A percentile compares a stretch with the other conserved stretches of the same genome.
phyloP scores from a whole-genome alignment of 768 basidiomycete species.

The Russula virescens region DNA sequence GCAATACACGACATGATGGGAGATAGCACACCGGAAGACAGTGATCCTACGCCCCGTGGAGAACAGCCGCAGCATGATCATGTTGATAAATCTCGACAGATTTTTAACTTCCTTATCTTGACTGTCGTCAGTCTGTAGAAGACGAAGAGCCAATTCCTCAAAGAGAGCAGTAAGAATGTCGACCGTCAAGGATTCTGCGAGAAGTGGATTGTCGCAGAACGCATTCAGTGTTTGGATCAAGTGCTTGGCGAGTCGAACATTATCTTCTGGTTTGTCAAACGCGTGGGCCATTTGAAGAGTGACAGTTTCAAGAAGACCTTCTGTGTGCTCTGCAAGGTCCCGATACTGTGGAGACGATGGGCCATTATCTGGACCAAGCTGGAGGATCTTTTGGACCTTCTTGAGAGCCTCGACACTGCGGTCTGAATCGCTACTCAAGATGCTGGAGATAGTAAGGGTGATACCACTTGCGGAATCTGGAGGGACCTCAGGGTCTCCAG shows the following conservation, averaged over 20 bases:
- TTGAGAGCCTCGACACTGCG: slow-evolving; percentile 92
- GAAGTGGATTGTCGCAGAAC: slow-evolving; percentile 84
- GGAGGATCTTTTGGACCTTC: slow-evolving; percentile 81
- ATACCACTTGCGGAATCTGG: slow-evolving; percentile 49
- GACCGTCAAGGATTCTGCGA: slow-evolving; percentile 83
- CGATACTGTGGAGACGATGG: slow-evolving; percentile 64
- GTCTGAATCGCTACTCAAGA: slow-evolving; percentile 78
- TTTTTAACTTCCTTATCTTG: slow-evolving; percentile 82
- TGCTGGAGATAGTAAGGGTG: slow-evolving; percentile 79
- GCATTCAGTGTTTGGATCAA: slow-evolving; percentile 94
- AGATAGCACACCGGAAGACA: slow-evolving; percentile 68
- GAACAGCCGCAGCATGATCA: slow-evolving; percentile 93
- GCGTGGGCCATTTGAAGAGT: slow-evolving; percentile 88
- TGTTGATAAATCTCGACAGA: slow-evolving; percentile 93
- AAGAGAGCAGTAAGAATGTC: slow-evolving; percentile 82
- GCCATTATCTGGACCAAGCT: slow-evolving; percentile 67
- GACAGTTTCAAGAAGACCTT: slow-evolving; percentile 85
- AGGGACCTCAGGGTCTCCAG: slow-evolving; percentile 23
- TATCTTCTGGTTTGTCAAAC: slow-evolving; percentile 79
- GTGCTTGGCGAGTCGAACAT: slow-evolving; percentile 94
- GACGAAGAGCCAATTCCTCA: slow-evolving; percentile 84
- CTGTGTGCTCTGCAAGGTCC: slow-evolving; percentile 71
- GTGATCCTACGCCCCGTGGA: slow-evolving; percentile 86
- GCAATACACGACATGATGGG: background rate
- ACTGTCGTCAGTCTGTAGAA: slow-evolving; percentile 92